Evolutionary conservation across 2,329 filamentous ascomycete species (phyloP), one percentile per base, ranked within the genome.

Genomic region (Drechslerella coelobrocha): DNA sequence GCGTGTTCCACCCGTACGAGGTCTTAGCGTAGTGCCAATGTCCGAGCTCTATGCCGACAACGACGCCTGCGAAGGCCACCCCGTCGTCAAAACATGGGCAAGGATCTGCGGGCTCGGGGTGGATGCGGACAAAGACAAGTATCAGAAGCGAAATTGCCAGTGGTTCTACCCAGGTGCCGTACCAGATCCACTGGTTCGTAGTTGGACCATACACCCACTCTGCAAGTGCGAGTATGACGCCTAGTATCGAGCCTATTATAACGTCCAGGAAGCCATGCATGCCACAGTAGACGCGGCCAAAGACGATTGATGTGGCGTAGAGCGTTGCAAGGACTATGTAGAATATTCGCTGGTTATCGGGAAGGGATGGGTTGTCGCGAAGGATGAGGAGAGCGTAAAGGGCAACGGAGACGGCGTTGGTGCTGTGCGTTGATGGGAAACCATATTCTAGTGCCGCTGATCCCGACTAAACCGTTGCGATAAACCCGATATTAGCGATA

Each of bases 251-350:
- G 5, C 94, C 94, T 62, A 94, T 79, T 12, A 94, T 80, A 23
- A 97, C 92, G 79, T 99, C 94, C 45, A 94, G 83, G 80, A 97
- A 96, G 9, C 94, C 94, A 80, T 99, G 94, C 94, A 99, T 99
- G 72, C 94, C 94, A 77, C 94, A 99, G 81, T 99, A 97, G 34
- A 99, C 82, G 19, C 94, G 87, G 4, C 94, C 94, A 72, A 97
- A 82, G 41, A 97, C 85, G 77, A 99, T 97, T 24, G 93, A 97
- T 10, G 86, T 81, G 31, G 90, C 91, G 78, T 97, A 99, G 75
- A 91, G 88, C 78, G 94, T 95, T 41, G 89, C 87, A 4, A 90
- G 79, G 3, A 80, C 78, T 77, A 94, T 89, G 24, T 24, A 96
- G 81, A 2, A 83, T 79, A 87, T 72, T 83, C 17, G 84, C 81